Conservation (phyloP, 148 eudicot species). For the Rhododendron kiyosumense region DNA sequence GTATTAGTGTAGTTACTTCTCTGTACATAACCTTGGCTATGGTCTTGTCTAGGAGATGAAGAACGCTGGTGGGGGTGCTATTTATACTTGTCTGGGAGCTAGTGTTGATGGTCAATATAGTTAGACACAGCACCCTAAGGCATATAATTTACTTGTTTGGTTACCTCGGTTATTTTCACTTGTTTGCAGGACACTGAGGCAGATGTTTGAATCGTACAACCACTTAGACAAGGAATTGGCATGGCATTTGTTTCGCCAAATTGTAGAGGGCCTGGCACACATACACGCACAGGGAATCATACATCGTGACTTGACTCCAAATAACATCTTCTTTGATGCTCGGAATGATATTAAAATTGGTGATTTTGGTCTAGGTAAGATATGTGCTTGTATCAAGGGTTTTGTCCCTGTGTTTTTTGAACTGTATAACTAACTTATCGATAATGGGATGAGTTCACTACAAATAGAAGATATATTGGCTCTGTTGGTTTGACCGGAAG, state of each 20-base stretch:
- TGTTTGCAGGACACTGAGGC: conserved; percentile 72
- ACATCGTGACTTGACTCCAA: conserved; percentile 97
- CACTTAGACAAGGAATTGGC: conserved; percentile 85
- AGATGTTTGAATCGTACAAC: conserved; percentile 80
- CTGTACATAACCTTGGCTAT: neutral
- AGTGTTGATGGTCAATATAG: neutral
- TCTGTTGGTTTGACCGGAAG: neutral
- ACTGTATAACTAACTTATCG: neutral
- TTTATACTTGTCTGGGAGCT: neutral
- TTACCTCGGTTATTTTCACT: conserved; percentile 5
- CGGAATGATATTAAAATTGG: conserved; percentile 97
- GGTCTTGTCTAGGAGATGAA: neutral
- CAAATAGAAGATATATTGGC: neutral
- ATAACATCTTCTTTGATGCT: conserved; percentile 93
- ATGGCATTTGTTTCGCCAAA: conserved; percentile 91
- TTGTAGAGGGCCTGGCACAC: conserved; percentile 92
- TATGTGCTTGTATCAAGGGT: neutral
- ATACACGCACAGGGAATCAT: conserved; percentile 97
- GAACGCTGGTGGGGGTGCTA: neutral
- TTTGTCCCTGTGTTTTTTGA: neutral
- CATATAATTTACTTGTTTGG: neutral
- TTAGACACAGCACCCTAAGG: neutral
- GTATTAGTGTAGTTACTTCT: neutral
- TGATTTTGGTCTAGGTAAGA: conserved; percentile 96
- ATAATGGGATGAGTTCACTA: neutral